A percentile compares a stretch with the other conserved stretches of the same genome.
Evolutionary conservation across 371 early-diverging fungal genomes (phyloP).

Genomic region (Parasitella parasitica): DNA sequence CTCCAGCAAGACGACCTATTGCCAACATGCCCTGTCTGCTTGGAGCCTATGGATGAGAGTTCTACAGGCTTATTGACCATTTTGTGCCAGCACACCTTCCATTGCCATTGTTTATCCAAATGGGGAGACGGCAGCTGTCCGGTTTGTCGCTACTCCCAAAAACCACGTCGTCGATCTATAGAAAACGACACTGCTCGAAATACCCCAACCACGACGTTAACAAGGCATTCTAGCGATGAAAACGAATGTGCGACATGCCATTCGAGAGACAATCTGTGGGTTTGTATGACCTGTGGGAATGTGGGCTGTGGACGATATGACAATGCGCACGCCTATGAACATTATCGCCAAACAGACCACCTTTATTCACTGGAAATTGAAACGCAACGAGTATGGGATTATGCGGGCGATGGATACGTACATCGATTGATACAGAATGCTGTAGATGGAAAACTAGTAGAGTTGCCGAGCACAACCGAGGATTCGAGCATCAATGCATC

Average conservation of each 20-base stretch:
- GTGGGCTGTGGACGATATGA: conserved; percentile 84
- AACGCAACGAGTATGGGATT: conserved; percentile 97
- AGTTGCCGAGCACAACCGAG: conserved; percentile 61
- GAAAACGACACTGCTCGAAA: background rate
- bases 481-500: background rate
- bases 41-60: conserved; percentile 86
- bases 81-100: conserved; percentile 94
- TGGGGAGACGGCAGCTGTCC: conserved; percentile 95
- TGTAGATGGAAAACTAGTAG: conserved; percentile 88
- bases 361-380: conserved; percentile 89
- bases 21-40: conserved; percentile 92
- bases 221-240: background rate
- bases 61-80: conserved; percentile 86
- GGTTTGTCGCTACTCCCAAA: conserved; percentile 85
- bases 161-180: conserved; percentile 1
- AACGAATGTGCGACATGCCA: conserved; percentile 76
- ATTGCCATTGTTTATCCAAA: conserved; percentile 82
- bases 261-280: conserved; percentile 83
- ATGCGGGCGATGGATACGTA: conserved; percentile 93
- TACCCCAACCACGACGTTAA: background rate
- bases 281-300: conserved; percentile 92
- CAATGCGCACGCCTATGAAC: conserved; percentile 84
- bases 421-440: conserved; percentile 91
- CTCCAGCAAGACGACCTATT: conserved; percentile 50
- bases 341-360: conserved; percentile 80